Evolutionary conservation across 345 rosid species (phyloP).

Genomic region (Firmiana major): DNA sequence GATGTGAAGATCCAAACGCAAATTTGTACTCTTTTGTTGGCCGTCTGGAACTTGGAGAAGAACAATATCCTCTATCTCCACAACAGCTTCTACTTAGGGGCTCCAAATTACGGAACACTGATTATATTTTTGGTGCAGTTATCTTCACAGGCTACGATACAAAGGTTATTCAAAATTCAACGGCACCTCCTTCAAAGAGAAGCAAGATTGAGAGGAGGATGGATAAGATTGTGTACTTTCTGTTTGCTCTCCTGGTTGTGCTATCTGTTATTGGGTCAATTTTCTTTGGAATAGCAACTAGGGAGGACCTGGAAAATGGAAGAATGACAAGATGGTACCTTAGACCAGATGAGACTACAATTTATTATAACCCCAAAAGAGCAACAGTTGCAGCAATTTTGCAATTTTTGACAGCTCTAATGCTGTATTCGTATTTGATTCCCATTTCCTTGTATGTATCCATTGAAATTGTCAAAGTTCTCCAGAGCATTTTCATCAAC

Average conservation of each 20-base stretch:
- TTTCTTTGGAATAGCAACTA: constrained; percentile 69
- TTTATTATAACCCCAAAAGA: constrained; percentile 58
- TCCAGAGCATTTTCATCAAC: constrained; percentile 89
- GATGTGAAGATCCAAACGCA: constrained; percentile 95
- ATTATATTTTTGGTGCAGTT: constrained; percentile 75
- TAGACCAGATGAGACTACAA: constrained; percentile 69
- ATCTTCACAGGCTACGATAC: constrained; percentile 89
- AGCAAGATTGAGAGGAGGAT: constrained; percentile 82
- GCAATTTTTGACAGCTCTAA: constrained; percentile 78
- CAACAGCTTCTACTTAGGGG: constrained; percentile 93
- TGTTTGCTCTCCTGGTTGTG: constrained; percentile 59
- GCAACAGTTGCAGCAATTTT: constrained; percentile 59
- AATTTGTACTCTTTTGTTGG: constrained; percentile 83
- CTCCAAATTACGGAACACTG: constrained; percentile 87
- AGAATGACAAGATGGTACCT: constrained; percentile 93
- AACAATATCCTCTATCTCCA: constrained; percentile 67
- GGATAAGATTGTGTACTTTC: constrained; percentile 72
- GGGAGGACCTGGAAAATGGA: constrained; percentile 58
- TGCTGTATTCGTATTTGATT: constrained; percentile 87
- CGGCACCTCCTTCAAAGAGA: constrained; percentile 90
- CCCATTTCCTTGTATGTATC: constrained; percentile 94
- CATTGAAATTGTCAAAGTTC: constrained; percentile 85
- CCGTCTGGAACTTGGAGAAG: constrained; percentile 58
- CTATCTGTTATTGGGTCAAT: constrained; percentile 67
- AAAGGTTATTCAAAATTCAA: constrained; percentile 90